phyloP scores from a whole-genome alignment of 2,329 filamentous ascomycete genomes.

The Didymella exigua region DNA sequence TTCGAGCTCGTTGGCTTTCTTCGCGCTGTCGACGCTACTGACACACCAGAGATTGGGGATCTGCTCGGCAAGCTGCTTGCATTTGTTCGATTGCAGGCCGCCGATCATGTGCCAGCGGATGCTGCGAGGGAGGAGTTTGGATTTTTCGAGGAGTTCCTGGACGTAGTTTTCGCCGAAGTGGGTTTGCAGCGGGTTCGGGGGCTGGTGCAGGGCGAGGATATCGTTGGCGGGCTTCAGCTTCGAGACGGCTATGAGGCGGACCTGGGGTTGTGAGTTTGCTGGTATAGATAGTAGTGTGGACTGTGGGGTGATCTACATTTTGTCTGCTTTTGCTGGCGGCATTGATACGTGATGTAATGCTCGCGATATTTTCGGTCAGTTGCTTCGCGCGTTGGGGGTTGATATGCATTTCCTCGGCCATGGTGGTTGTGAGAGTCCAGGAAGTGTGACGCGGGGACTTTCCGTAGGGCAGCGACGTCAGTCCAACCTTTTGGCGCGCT shows the following conservation, averaged over 20 bases:
- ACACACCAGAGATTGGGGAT: constrained; percentile 91
- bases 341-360: constrained; percentile 51
- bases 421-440: constrained; percentile 22
- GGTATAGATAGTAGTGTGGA: background rate
- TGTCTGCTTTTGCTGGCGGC: constrained; percentile 43
- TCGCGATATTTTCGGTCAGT: constrained; percentile 53
- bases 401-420: constrained; percentile 48
- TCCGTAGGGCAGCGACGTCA: constrained; percentile 23
- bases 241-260: constrained; percentile 90
- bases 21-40: constrained; percentile 83
- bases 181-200: constrained; percentile 56
- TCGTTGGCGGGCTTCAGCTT: constrained; percentile 95
- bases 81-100: constrained; percentile 91
- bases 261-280: constrained; percentile 52
- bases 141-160: constrained; percentile 83
- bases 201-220: constrained; percentile 79
- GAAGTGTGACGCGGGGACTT: constrained; percentile 14
- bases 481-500: constrained; percentile 13
- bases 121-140: constrained; percentile 72
- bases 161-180: constrained; percentile 98
- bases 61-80: constrained; percentile 78
- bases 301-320: constrained; percentile 30
- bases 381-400: constrained; percentile 54
- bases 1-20: constrained; percentile 85
- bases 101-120: constrained; percentile 98